Evolutionary conservation across 441 rosid genomes (phyloP).

Genomic region (Cnidoscolus chayamansa): DNA sequence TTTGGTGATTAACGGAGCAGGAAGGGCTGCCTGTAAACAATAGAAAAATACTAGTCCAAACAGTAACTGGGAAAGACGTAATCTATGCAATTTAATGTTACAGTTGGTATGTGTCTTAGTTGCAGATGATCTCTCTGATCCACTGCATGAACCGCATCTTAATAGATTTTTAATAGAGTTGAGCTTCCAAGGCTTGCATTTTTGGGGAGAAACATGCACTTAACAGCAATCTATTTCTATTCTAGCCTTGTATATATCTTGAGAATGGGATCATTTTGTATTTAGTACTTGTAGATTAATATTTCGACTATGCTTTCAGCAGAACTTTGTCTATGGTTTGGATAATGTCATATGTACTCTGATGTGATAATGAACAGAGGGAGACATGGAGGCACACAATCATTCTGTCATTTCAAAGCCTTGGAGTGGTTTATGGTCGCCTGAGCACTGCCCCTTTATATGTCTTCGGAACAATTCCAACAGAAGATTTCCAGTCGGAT

Average conservation of each 20-base stretch:
- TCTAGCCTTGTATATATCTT: not conserved
- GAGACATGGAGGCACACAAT: slow-evolving; percentile 52
- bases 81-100: no score
- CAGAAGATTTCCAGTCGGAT: slow-evolving; percentile 33
- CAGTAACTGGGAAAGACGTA: no score
- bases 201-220: no score
- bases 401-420: slow-evolving; percentile 50
- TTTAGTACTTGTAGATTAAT: not conserved
- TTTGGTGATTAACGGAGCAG: no score
- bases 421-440: slow-evolving; percentile 63
- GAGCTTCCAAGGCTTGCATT: no score
- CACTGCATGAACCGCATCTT: no score
- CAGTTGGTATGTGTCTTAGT: no score
- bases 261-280: not conserved
- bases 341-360: slow-evolving; percentile 10
- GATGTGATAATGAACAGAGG: slow-evolving; percentile 34
- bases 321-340: slow-evolving; percentile 3
- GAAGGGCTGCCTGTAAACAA: no score
- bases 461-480: slow-evolving; percentile 45
- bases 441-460: slow-evolving; percentile 55
- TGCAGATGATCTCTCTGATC: not conserved
- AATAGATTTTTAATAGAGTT: no score
- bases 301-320: slow-evolving; percentile 1
- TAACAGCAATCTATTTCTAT: no score
- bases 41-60: no score